Evolutionary conservation across 192 early-diverging fungal species (phyloP).

Genomic region (Paraglomus occultum): DNA sequence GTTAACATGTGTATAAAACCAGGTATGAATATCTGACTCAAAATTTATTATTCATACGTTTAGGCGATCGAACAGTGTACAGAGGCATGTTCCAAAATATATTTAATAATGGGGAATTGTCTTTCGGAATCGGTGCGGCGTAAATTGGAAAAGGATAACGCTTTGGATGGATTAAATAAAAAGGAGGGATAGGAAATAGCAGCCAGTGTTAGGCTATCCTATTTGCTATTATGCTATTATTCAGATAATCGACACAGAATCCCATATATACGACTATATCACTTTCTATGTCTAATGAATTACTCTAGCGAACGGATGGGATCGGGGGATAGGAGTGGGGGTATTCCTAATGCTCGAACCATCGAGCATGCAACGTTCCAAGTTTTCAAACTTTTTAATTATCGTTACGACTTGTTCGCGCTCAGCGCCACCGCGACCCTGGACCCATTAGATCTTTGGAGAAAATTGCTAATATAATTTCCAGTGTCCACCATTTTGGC

Average conservation of each 20-base stretch:
- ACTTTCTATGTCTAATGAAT: too few species aligned
- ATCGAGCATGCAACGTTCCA: too few species aligned
- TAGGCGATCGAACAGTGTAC: constrained; percentile 73
- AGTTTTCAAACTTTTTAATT: too few species aligned
- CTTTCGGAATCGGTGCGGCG: constrained; percentile 44
- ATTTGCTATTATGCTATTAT: not conserved
- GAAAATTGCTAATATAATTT: constrained; percentile 82
- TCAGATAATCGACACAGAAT: too few species aligned
- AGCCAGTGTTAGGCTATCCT: not conserved
- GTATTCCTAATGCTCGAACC: too few species aligned
- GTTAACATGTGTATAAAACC: not conserved
- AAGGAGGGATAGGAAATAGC: too few species aligned
- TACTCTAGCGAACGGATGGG: too few species aligned
- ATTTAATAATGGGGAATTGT: constrained; percentile 62
- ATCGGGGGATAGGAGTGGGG: too few species aligned
- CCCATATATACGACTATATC: too few species aligned
- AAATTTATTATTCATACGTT: constrained; percentile 1
- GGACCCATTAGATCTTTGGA: constrained; percentile 66
- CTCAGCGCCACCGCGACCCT: constrained; percentile 52
- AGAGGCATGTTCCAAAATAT: constrained; percentile 75
- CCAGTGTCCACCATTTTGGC: constrained; percentile 70
- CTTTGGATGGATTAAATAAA: too few species aligned
- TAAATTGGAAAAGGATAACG: too few species aligned
- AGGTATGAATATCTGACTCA: not conserved
- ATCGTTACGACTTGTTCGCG: not conserved